phyloP scores from a whole-genome alignment of 2,329 filamentous ascomycete genomes.

The Sporothrix brunneoviolacea region DNA sequence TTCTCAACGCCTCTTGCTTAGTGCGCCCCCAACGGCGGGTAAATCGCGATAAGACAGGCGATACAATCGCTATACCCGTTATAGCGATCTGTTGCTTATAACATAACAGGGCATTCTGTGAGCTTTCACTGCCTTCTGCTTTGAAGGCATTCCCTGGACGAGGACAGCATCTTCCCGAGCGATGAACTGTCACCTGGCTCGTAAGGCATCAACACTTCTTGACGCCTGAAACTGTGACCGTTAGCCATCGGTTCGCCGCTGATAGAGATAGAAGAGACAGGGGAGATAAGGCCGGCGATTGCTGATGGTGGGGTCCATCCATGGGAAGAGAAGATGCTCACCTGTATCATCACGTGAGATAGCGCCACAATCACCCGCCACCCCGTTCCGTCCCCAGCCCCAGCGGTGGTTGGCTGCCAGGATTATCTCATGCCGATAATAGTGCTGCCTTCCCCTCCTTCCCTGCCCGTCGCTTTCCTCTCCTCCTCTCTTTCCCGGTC shows the following conservation, averaged over 20 bases:
- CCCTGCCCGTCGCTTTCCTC: neutral
- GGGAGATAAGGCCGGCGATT: neutral
- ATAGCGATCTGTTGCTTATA: too few relatives aligned
- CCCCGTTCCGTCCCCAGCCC: conserved; percentile 6
- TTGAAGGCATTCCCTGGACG: too few relatives aligned
- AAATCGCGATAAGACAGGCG: neutral
- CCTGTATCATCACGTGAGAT: conserved; percentile 8
- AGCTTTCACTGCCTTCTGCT: neutral
- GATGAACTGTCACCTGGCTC: too few relatives aligned
- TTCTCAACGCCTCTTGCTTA: neutral
- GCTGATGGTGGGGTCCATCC: neutral
- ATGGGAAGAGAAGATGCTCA: too few relatives aligned
- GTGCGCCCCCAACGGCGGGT: neutral
- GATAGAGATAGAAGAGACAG: too few relatives aligned
- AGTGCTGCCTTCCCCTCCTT: conserved; percentile 12
- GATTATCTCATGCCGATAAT: conserved; percentile 9
- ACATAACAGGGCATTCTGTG: neutral
- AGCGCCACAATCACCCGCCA: conserved; percentile 5
- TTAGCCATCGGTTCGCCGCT: too few relatives aligned
- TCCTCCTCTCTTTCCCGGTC: neutral
- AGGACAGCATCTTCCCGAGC: too few relatives aligned
- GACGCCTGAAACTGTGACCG: too few relatives aligned
- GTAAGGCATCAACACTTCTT: too few relatives aligned
- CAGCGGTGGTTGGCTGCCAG: neutral
- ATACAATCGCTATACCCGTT: neutral